Percentiles rank a stretch among this genome's conserved stretches.
Conservation (phyloP, 768 basidiomycete genomes). For the Lactifluus echinatus region DNA sequence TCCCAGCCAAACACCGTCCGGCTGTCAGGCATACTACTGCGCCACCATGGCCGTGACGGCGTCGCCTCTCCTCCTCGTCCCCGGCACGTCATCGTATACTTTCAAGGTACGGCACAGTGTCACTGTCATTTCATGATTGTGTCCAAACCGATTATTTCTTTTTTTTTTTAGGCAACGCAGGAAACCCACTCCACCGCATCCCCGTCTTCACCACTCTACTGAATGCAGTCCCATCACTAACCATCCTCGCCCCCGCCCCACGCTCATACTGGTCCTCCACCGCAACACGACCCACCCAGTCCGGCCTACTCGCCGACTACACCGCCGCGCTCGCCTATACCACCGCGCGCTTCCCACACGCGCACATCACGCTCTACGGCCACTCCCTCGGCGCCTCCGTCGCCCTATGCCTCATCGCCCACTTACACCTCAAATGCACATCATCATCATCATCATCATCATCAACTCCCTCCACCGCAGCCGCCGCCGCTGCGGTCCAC, state of each 20-base stretch:
- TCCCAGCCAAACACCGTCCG: conserved; percentile 12
- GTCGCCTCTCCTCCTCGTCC: no score
- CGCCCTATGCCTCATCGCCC: conserved; percentile 33
- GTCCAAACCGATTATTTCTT: neutral
- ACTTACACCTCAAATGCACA: neutral
- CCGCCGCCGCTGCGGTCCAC: conserved; percentile 14
- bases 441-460: no score
- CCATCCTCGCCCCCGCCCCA: conserved; percentile 36
- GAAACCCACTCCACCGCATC: conserved; percentile 38
- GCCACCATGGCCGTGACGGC: neutral
- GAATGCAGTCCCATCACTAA: conserved; percentile 13
- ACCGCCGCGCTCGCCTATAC: conserved; percentile 27
- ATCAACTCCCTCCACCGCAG: neutral
- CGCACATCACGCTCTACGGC: conserved; percentile 33
- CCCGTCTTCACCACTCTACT: conserved; percentile 35
- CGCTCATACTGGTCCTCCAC: conserved; percentile 45
- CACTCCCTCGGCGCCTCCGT: conserved; percentile 43
- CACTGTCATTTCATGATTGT: neutral
- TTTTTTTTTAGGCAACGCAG: conserved; percentile 36
- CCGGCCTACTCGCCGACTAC: conserved; percentile 36
- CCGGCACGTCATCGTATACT: conserved; percentile 28
- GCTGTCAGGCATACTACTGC: conserved; percentile 26
- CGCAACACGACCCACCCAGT: conserved; percentile 31
- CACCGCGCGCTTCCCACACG: conserved; percentile 27
- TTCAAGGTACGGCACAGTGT: conserved; percentile 28